These are phyloP conservation scores for Sclerotinia sclerotiorum DNA, from an alignment of 2,329 filamentous ascomycete genomes.

Conservation along the genomic window DNA sequence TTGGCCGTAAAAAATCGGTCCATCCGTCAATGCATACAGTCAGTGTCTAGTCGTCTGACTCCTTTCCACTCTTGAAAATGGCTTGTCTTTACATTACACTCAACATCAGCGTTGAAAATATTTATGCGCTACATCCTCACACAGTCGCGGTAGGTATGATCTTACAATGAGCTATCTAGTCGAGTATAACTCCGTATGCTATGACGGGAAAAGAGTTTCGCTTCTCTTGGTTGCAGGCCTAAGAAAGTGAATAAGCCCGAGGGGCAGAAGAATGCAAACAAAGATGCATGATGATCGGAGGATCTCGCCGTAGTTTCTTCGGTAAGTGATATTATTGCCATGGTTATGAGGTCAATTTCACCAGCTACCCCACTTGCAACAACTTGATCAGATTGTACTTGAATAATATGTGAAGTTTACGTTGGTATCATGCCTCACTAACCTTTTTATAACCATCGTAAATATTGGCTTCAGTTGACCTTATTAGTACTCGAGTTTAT, in stretches of 20 bases:
- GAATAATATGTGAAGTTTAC: background rate
- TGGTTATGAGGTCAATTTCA: slow-evolving; percentile 17
- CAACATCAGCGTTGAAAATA: background rate
- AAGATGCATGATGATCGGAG: slow-evolving; percentile 14
- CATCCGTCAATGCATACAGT: background rate
- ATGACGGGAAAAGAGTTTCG: slow-evolving; percentile 17
- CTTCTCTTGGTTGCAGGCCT: slow-evolving; percentile 10
- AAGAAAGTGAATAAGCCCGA: slow-evolving; percentile 13
- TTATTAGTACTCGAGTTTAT: background rate
- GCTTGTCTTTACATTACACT: background rate
- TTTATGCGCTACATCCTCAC: background rate
- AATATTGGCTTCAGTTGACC: background rate
- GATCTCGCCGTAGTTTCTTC: slow-evolving; percentile 23
- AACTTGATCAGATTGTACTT: background rate
- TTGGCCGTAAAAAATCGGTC: background rate
- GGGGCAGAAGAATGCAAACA: background rate
- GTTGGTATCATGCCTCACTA: background rate
- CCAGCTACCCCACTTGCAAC: slow-evolving; percentile 20
- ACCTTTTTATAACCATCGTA: background rate
- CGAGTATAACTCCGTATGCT: background rate
- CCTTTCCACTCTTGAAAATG: background rate
- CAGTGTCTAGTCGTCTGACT: background rate
- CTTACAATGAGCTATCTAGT: background rate
- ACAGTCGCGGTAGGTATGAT: too few species aligned
- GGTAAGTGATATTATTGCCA: slow-evolving; percentile 15